phyloP scores from a whole-genome alignment of 2,329 filamentous ascomycete genomes.

The Epichloe baconii region DNA sequence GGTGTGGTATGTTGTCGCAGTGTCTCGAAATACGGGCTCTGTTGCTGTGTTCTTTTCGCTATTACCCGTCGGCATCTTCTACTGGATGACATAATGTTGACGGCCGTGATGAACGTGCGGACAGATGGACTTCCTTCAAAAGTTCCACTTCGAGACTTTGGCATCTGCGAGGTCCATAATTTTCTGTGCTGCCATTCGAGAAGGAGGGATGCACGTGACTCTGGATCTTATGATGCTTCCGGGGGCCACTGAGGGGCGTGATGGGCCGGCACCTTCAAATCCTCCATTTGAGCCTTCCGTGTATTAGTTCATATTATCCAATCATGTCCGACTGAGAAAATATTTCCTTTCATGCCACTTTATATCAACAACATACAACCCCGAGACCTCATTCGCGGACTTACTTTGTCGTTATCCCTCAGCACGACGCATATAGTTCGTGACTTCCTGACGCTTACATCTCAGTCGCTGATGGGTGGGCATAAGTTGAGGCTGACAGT shows the following conservation, averaged over 20 bases:
- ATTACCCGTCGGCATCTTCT: background rate
- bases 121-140: background rate
- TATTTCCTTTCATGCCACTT: background rate
- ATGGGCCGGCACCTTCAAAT: constrained; percentile 13
- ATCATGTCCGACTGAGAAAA: constrained; percentile 5
- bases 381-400: background rate
- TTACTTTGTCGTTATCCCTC: background rate
- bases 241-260: constrained; percentile 11
- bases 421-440: constrained; percentile 6
- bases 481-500: constrained; percentile 5
- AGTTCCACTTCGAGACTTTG: constrained; percentile 3
- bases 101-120: background rate
- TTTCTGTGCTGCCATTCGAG: constrained; percentile 4
- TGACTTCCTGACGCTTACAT: constrained; percentile 8
- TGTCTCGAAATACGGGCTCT: background rate
- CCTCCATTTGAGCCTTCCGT: constrained; percentile 12
- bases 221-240: constrained; percentile 8
- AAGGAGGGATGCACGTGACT: constrained; percentile 11
- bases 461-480: constrained; percentile 2
- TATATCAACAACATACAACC: background rate
- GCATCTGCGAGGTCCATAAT: constrained; percentile 9
- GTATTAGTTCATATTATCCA: constrained; percentile 9
- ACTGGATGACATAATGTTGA: background rate
- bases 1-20: background rate
- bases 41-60: background rate